Evolutionary conservation across 1,284 basidiomycete species (phyloP), one percentile per base, ranked within the genome.

Genomic region (Fomitopsis schrenkii): DNA sequence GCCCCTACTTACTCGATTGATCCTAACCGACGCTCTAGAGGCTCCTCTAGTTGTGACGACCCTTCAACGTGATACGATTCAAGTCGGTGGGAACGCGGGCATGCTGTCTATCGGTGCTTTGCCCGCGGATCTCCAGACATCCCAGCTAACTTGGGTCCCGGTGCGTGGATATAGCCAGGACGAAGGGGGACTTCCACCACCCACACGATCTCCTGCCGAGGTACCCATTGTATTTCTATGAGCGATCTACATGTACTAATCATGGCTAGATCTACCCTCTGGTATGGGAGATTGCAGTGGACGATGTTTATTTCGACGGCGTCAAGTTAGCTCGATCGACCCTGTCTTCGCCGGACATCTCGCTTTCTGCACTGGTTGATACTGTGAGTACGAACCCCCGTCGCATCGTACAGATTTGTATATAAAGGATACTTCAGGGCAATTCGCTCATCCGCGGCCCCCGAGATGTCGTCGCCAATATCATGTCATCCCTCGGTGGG

Each of bases 271-370:
- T 72, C 4, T 76, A 74, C 45, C 72, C 74, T 12, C 64, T 76
- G 15, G 68, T 68, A 9, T 86, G 84, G 85, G 85, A 87, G 65
- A 73, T 86, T 3, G 75, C 79, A n/a, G 63, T 86, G 12, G 84
- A 84, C 61, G 81, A 79, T 56, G 81, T 86, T 0, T 85, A 77
- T 68, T 76, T 87, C 22, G 80, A 86, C 64, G 83, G 81, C 10
- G 66, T 74, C 60, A 74, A 73, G 59, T 71, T 86, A 1, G 76
- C 80, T 8, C 72, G 74, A 14, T 84, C 83, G 0, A 72, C 69
- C 10, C 72, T 78, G 8, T 66, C 64, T 0, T 72, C 81, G 50
- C 62, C 71, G 5, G 71, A 68, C 42, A 69, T 72, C n/a, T 70
- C 74, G 2, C 64, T 81, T 15, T 82, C 82, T 6, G 81, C 81